These are phyloP conservation scores for Mortierella antarctica DNA, from an alignment of 192 early-diverging fungal species.

Conservation along the genomic window DNA sequence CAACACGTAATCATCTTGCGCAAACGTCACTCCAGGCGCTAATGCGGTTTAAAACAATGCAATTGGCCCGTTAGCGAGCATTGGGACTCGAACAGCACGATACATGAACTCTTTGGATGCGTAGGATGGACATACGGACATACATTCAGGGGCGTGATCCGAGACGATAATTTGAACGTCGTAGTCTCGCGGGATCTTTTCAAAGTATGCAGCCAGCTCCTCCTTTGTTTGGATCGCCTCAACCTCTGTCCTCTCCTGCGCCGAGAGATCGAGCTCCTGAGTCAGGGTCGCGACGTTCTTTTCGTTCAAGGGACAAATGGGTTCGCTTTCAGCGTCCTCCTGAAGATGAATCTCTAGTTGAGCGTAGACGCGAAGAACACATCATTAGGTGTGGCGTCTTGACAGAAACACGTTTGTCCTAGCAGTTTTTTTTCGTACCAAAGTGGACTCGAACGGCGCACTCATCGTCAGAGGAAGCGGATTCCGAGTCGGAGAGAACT, in stretches of 20 bases:
- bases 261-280: slow-evolving; percentile 11
- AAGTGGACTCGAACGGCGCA: slow-evolving; percentile 35
- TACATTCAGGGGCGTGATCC: slow-evolving; percentile 23
- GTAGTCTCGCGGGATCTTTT: slow-evolving; percentile 36
- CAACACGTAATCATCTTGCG: slow-evolving; percentile 17
- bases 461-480: slow-evolving; percentile 30
- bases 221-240: slow-evolving; percentile 37
- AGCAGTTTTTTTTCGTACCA: slow-evolving; percentile 2
- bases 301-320: slow-evolving; percentile 39
- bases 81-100: neutral
- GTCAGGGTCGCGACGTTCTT: slow-evolving; percentile 16
- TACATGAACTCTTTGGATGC: neutral
- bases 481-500: slow-evolving; percentile 28
- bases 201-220: slow-evolving; percentile 25
- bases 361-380: neutral
- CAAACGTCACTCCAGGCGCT: slow-evolving; percentile 43
- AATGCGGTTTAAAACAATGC: neutral
- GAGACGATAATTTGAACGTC: slow-evolving; percentile 33
- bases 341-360: slow-evolving; percentile 38
- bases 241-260: slow-evolving; percentile 24
- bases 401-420: neutral
- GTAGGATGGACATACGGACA: neutral
- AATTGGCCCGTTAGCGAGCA: neutral
- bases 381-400: neutral
- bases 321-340: slow-evolving; percentile 29